These are phyloP conservation scores for Podospora pseudocomata DNA, from an alignment of 495 filamentous ascomycete genomes.

Conservation along the genomic window DNA sequence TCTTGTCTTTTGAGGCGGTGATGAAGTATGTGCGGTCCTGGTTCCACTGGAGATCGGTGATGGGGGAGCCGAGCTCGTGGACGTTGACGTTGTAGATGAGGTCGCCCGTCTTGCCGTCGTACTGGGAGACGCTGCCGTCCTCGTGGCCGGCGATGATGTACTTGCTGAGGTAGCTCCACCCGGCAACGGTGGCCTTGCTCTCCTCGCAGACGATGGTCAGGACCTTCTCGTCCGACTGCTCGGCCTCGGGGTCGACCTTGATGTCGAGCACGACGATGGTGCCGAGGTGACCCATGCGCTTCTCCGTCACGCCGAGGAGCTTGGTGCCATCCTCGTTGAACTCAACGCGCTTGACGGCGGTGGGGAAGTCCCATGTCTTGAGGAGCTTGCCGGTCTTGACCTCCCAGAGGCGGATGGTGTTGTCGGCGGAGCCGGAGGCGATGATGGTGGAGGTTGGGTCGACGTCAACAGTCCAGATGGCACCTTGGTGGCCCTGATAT, in stretches of 20 bases:
- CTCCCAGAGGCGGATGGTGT: constrained; percentile 97
- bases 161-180: constrained; percentile 85
- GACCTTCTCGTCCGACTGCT: constrained; percentile 75
- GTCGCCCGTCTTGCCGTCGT: constrained; percentile 90
- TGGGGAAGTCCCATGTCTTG: constrained; percentile 95
- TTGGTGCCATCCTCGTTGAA: constrained; percentile 89
- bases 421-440: constrained; percentile 93
- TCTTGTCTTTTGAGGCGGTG: constrained; percentile 96
- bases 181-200: constrained; percentile 94
- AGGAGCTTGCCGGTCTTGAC: constrained; percentile 87
- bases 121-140: constrained; percentile 90
- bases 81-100: constrained; percentile 70
- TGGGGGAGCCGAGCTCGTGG: constrained; percentile 77
- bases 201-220: constrained; percentile 86
- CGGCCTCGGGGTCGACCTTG: constrained; percentile 69
- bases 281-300: constrained; percentile 91
- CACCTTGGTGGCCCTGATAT: constrained; percentile 94
- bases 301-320: constrained; percentile 91
- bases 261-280: constrained; percentile 91
- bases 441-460: constrained; percentile 91
- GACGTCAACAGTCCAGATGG: constrained; percentile 97
- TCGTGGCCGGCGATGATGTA: constrained; percentile 98
- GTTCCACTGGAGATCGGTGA: constrained; percentile 94
- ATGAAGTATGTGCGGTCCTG: constrained; percentile 94
- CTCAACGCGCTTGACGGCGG: constrained; percentile 93